Evolutionary conservation across 2,329 filamentous ascomycete genomes (phyloP).

Genomic region (Colletotrichum paranaense): DNA sequence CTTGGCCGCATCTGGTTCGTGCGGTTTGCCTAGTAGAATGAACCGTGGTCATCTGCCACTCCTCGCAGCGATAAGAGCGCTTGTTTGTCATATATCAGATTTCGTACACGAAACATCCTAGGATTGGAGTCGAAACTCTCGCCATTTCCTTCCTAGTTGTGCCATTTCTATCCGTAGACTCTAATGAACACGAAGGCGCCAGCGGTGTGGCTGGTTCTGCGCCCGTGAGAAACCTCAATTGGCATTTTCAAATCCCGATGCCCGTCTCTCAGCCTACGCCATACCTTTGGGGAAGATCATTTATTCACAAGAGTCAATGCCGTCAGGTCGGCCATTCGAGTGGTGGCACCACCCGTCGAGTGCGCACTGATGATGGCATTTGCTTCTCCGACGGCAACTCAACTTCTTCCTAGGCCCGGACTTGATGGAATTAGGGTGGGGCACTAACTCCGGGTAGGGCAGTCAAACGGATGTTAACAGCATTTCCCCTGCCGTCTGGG

Average conservation of each 20-base stretch:
- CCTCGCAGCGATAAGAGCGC: not conserved
- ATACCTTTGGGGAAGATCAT: too few relatives aligned
- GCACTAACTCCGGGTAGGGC: too few relatives aligned
- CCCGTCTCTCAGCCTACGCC: too few relatives aligned
- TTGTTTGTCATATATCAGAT: not conserved
- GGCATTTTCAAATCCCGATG: not conserved
- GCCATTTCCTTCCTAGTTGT: not conserved
- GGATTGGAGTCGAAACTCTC: not conserved
- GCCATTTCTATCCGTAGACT: not conserved
- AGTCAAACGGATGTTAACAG: too few relatives aligned
- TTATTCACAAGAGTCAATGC: too few relatives aligned
- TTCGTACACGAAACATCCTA: not conserved
- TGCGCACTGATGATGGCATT: too few relatives aligned
- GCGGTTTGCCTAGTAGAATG: not conserved
- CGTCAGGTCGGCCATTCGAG: too few relatives aligned
- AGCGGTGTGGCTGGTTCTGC: not conserved
- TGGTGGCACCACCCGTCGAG: too few relatives aligned
- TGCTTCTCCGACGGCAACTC: too few relatives aligned
- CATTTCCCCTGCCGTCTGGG: too few relatives aligned
- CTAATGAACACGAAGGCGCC: not conserved
- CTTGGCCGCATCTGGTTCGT: not conserved
- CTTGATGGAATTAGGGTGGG: too few relatives aligned
- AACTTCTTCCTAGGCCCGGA: too few relatives aligned
- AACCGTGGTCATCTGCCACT: not conserved
- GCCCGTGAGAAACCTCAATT: not conserved